phyloP scores from a whole-genome alignment of 2,329 filamentous ascomycete species.

The Corinectria fuckeliana region DNA sequence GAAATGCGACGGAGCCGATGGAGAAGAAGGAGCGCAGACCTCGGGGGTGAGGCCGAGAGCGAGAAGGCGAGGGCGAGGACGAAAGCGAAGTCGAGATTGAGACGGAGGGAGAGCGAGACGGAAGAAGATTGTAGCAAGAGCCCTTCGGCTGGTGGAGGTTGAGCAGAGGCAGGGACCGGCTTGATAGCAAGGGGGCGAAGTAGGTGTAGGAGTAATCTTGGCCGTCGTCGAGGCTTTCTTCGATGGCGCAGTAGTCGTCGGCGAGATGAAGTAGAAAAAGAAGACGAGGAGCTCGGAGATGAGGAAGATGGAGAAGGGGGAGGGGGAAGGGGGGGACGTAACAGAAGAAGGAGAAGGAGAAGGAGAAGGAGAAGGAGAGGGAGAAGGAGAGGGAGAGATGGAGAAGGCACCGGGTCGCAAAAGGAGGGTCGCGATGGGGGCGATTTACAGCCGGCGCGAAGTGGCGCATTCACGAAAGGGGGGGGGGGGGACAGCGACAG shows the following conservation, averaged over 20 bases:
- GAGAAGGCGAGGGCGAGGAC: constrained; percentile 9
- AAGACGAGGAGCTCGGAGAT: not conserved
- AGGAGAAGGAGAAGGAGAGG: constrained; percentile 13
- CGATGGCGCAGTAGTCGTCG: constrained; percentile 20
- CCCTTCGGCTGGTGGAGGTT: constrained; percentile 30
- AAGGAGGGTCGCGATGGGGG: constrained; percentile 19
- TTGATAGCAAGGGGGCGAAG: constrained; percentile 26
- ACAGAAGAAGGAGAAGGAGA: constrained; percentile 2
- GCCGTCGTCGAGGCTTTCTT: constrained; percentile 17
- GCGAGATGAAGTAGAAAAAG: constrained; percentile 10
- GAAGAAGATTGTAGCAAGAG: constrained; percentile 29
- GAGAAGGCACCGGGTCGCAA: constrained; percentile 10
- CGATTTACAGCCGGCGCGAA: constrained; percentile 19
- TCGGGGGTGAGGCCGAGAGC: constrained; percentile 14
- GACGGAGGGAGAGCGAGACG: constrained; percentile 21
- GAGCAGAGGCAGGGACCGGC: constrained; percentile 31
- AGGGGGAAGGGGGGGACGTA: not conserved
- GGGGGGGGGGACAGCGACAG: not conserved
- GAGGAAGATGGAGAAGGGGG: constrained; percentile 1
- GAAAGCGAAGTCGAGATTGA: constrained; percentile 19
- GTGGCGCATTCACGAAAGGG: constrained; percentile 21
- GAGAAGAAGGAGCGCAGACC: constrained; percentile 18
- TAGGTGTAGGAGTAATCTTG: constrained; percentile 21
- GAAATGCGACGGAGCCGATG: constrained; percentile 1
- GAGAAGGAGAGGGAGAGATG: constrained; percentile 7